A percentile compares a stretch with the other conserved stretches of the same genome.
Conservation (phyloP, 495 filamentous ascomycete genomes). For the Penicillium flavigenum region DNA sequence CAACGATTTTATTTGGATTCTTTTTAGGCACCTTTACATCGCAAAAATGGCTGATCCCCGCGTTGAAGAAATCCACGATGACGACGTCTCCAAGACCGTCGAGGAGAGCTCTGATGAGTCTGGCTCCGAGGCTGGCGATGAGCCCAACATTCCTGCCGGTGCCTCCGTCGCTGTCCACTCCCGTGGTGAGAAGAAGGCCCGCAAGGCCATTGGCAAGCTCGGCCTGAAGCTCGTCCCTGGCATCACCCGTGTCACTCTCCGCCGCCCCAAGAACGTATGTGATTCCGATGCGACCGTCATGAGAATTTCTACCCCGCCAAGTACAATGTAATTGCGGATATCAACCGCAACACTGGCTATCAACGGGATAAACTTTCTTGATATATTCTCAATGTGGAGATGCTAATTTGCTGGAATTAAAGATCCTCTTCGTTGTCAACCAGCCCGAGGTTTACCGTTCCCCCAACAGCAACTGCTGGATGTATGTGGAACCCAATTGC, state of each 20-base stretch:
- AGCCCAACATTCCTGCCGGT: conserved; percentile 75
- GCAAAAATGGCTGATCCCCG: conserved; percentile 92
- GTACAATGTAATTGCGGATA: not conserved
- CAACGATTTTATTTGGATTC: conserved; percentile 17
- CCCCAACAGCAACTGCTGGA: conserved; percentile 97
- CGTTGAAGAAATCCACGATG: conserved; percentile 95
- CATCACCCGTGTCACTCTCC: conserved; percentile 96
- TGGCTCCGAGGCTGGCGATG: conserved; percentile 71
- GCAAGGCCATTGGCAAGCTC: conserved; percentile 97
- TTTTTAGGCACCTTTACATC: conserved; percentile 34
- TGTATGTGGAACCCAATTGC: conserved; percentile 61
- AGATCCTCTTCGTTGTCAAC: conserved; percentile 99
- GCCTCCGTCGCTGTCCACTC: conserved; percentile 89
- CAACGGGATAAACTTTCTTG: not conserved
- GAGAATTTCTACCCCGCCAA: conserved; percentile 5
- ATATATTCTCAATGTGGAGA: not conserved
- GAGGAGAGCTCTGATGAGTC: conserved; percentile 76
- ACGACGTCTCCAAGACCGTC: conserved; percentile 70
- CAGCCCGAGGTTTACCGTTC: conserved; percentile 99
- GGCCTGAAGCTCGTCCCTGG: conserved; percentile 93
- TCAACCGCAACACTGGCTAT: not conserved
- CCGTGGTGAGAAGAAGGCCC: conserved; percentile 99
- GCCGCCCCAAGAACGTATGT: conserved; percentile 93
- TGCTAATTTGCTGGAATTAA: conserved; percentile 14
- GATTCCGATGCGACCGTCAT: conserved; percentile 15